A percentile compares a stretch with the other conserved stretches of the same genome.
Conservation (phyloP, 2,329 filamentous ascomycete genomes). For the Graphiopsis chlorocephala region DNA sequence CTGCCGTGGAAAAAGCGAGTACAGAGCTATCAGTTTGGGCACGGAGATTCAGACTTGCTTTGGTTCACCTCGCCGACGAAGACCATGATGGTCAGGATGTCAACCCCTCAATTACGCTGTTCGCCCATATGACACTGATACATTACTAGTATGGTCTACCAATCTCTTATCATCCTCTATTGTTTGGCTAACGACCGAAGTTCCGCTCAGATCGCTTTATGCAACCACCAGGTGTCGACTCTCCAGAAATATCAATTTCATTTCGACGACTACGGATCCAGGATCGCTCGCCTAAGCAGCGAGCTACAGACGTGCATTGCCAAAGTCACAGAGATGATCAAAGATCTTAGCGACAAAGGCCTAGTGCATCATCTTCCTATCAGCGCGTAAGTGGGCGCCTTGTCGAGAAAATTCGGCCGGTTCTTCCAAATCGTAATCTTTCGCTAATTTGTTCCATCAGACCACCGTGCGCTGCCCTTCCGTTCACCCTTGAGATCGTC, state of each 20-base stretch:
- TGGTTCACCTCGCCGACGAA: neutral
- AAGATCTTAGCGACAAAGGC: neutral
- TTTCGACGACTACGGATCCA: neutral
- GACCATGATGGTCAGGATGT: neutral
- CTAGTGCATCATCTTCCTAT: neutral
- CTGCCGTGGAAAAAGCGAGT: neutral
- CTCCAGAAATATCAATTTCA: neutral
- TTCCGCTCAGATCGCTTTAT: neutral
- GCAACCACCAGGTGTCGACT: slow-evolving; percentile 1
- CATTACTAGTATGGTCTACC: neutral
- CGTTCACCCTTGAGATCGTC: neutral
- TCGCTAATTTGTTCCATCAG: neutral
- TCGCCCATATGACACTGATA: neutral
- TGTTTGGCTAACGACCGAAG: neutral
- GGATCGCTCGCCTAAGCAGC: neutral
- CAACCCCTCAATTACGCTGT: neutral
- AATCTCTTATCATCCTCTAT: neutral
- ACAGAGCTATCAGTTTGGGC: slow-evolving; percentile 1
- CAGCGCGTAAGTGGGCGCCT: neutral
- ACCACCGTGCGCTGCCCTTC: neutral
- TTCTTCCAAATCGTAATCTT: neutral
- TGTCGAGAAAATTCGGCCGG: neutral
- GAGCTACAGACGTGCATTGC: neutral
- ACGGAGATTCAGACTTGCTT: neutral
- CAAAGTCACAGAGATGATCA: neutral